Base-by-base conservation (phyloP, 1,284 basidiomycete species). In the Malassezia equina region DNA sequence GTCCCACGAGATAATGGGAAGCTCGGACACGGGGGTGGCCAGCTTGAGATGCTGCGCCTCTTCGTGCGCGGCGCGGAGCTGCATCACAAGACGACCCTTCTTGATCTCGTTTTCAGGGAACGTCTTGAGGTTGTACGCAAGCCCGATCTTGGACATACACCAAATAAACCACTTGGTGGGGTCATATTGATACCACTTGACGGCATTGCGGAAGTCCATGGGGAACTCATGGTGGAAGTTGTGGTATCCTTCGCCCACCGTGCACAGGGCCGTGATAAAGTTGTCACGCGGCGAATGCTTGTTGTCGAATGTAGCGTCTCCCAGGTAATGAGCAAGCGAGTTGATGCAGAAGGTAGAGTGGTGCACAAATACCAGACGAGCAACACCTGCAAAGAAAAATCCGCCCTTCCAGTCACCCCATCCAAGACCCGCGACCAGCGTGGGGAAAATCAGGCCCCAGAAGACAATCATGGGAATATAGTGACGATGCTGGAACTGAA, bases 191-290 rank as follows among this genome's bases (percentile, higher is more conserved):
- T 69, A 68, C 71, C 71, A 73, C 46, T 65, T 58, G 28, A 69
- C 58, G 15, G 69, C 71, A 52, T 73, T 73, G 17, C 71, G 64
- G 63, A 67, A 71, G 61, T 73, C 70, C 69, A 73, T 71, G 29
- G 70, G 70, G 66, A 73, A 73, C 52, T 73, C 69, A 59, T 73
- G 70, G 63, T 73, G 70, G 66, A 71, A 73, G 59, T 73, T 73
- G 66, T 73, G 70, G 62, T 73, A 73, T 19, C 70, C 70, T 55
- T 73, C 70, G 13, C 70, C 70, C 27, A 73, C 64, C 32, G 70
- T 73, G 44, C 68, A 69, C 15, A 73, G 56, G 11, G 70, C 70
- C 39, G 70, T 73, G 51, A 73, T 61, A 44, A 70, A 62, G 61
- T 73, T 67, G 61, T 73, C 70, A 42, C 70, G 69, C 25, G 70